Evolutionary conservation across 2,329 filamentous ascomycete species (phyloP).

Genomic region (Endoconidiophora laricicola): DNA sequence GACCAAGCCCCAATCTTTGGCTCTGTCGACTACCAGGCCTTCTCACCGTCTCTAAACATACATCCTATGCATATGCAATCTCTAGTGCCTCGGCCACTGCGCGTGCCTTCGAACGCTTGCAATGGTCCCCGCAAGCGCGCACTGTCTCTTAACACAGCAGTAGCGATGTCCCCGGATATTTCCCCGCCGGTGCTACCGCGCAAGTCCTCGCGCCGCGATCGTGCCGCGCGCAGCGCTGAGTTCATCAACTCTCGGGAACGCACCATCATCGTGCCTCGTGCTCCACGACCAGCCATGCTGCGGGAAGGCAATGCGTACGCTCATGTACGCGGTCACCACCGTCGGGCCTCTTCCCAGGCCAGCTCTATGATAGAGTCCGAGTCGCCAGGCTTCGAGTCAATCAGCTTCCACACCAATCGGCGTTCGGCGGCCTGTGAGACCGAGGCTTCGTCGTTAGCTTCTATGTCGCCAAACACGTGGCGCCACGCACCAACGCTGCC

Average conservation of each 20-base stretch:
- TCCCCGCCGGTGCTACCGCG: background rate
- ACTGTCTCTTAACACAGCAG: background rate
- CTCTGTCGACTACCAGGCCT: too few relatives aligned
- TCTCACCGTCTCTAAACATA: background rate
- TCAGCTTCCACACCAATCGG: too few relatives aligned
- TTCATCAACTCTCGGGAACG: too few relatives aligned
- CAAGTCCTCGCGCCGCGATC: slow-evolving; percentile 7
- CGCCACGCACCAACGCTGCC: too few relatives aligned
- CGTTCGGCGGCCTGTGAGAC: too few relatives aligned
- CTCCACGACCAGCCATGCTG: slow-evolving; percentile 1
- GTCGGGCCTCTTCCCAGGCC: background rate
- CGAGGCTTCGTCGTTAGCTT: too few relatives aligned
- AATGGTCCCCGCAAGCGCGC: background rate
- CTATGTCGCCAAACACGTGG: too few relatives aligned
- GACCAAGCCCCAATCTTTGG: too few relatives aligned
- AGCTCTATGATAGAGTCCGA: background rate
- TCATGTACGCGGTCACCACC: background rate
- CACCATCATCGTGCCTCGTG: background rate
- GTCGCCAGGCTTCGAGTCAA: background rate
- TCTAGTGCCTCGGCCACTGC: background rate
- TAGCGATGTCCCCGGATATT: background rate
- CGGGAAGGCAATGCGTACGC: background rate
- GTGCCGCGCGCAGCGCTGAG: background rate
- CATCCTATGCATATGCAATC: background rate
- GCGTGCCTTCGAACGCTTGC: background rate